These are phyloP conservation scores for Agastache rugosa DNA, from an alignment of 257 asterid genomes.

Conservation along the genomic window DNA sequence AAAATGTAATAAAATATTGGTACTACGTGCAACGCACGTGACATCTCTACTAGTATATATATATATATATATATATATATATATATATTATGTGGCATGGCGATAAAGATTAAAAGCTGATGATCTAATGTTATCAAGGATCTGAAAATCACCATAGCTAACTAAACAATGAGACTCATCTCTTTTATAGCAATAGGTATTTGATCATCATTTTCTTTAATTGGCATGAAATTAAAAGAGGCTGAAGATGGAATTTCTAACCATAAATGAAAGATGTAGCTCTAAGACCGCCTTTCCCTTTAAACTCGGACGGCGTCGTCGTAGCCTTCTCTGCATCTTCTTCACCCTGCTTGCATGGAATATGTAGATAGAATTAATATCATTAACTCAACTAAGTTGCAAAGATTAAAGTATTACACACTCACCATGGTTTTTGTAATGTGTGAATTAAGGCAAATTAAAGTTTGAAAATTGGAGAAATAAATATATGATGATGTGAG, in stretches of 20 bases:
- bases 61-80: too few relatives aligned
- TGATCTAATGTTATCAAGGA: background rate
- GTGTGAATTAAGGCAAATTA: background rate
- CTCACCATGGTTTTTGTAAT: conserved; percentile 41
- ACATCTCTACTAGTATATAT: too few relatives aligned
- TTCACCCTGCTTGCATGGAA: conserved; percentile 49
- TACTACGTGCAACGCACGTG: too few relatives aligned
- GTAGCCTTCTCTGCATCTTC: conserved; percentile 43
- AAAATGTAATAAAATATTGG: too few relatives aligned
- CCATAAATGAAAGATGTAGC: conserved; percentile 77
- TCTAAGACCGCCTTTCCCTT: conserved; percentile 71
- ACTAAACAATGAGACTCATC: too few relatives aligned
- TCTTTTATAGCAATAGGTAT: too few relatives aligned
- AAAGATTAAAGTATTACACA: background rate
- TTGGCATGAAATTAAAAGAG: too few relatives aligned
- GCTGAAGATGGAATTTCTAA: conserved; percentile 10
- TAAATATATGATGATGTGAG: background rate
- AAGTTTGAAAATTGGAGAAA: background rate
- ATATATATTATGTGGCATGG: too few relatives aligned
- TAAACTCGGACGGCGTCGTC: conserved; percentile 22
- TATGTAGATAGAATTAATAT: background rate
- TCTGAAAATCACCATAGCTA: background rate
- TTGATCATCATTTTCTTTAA: too few relatives aligned
- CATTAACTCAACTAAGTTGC: background rate
- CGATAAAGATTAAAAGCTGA: too few relatives aligned